Base-by-base conservation (phyloP, 805 yeast genomes). In the Ogataea corticis region DNA sequence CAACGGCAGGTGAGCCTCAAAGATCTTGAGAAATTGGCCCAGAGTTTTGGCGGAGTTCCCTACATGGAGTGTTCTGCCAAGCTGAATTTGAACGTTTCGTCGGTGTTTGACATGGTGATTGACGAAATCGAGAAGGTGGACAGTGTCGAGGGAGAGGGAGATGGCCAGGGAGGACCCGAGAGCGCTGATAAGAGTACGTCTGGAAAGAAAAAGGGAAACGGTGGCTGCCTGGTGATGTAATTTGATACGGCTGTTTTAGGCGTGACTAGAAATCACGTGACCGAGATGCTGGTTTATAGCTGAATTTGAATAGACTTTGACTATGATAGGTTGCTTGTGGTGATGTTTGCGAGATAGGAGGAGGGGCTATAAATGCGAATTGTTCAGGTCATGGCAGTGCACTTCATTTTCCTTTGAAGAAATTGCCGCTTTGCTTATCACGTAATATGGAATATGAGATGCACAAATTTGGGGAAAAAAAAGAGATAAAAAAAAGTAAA, bases 101-200 rank as follows among this genome's bases (percentile, higher is more conserved):
- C 70, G 52, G 80, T 84, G 13, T 87, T 87, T 61, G 81, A 83
- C 51, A 65, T 72, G 30, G 70, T 87, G 52, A 69, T 81, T 33
- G 73, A 70, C 39, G 79, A 77, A 53, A 84, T 87, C 51, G 94
- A 86, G 62, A 34, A 41, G 29, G 25, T 34, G 11, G 55, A 37
- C 32, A 28, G 27, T 14, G 16, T 25, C 6, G 31, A 25, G 2
- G 40, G 6, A 11, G 33, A 15, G 10, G 33, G 18, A 7, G 33
- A 31, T 5, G 33, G 12, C 10, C 25, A 37, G 32, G 40, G 25
- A 3, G 27, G 12, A 25, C 23, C 14, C 15, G 25, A 51, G 16
- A 49, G 40, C 6, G 47, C 42, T 14, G 48, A 43, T 15, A 38
- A n/a, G 33, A 13, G 34, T 23, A 28, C 29, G 31, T 14, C 14